phyloP scores from a whole-genome alignment of 1,284 basidiomycete genomes.

The Cystodermella granulosa region DNA sequence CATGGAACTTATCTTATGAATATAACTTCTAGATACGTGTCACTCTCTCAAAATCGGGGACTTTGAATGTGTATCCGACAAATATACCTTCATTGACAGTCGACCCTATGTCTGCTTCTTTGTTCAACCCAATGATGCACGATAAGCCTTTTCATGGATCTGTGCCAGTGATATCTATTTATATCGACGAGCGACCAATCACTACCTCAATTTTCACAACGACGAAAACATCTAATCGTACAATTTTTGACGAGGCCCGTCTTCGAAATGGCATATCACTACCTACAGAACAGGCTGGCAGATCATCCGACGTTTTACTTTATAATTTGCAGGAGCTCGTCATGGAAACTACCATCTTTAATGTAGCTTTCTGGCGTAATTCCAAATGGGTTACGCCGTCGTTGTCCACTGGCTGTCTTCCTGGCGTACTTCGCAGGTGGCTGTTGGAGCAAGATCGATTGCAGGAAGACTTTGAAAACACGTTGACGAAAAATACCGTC shows the following conservation, averaged over 20 bases:
- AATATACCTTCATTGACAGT: slow-evolving; percentile 36
- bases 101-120: slow-evolving; percentile 45
- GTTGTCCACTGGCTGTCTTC: slow-evolving; percentile 57
- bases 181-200: slow-evolving; percentile 53
- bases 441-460: slow-evolving; percentile 57
- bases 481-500: slow-evolving; percentile 44
- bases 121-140: slow-evolving; percentile 36
- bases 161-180: slow-evolving; percentile 41
- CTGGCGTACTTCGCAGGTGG: slow-evolving; percentile 62
- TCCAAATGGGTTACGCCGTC: slow-evolving; percentile 62
- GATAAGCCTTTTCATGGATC: slow-evolving; percentile 21
- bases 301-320: slow-evolving; percentile 57
- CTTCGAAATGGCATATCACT: slow-evolving; percentile 46
- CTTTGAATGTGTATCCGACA: slow-evolving; percentile 42
- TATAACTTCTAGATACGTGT: too few species aligned
- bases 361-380: slow-evolving; percentile 58
- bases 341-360: slow-evolving; percentile 65
- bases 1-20: too few species aligned
- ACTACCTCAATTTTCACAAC: slow-evolving; percentile 52
- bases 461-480: slow-evolving; percentile 40
- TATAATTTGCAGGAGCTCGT: slow-evolving; percentile 49
- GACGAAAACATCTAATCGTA: slow-evolving; percentile 66
- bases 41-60: slow-evolving; percentile 42
- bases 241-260: slow-evolving; percentile 58
- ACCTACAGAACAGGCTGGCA: slow-evolving; percentile 20